Base-by-base conservation (phyloP, 108 stramenopile species). In the Fragilariopsis cylindrus region DNA sequence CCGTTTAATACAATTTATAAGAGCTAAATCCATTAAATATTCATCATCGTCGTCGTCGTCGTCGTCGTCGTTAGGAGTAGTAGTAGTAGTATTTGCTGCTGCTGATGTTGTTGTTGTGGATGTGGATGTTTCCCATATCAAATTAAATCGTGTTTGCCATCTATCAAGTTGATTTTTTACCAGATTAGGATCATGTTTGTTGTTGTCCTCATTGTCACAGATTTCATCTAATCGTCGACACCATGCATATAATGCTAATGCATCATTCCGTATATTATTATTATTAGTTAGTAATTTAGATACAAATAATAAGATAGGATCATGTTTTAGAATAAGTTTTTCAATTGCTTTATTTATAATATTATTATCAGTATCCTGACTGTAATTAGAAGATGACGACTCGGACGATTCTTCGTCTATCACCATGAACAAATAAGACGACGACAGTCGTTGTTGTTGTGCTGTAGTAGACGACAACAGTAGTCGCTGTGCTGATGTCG, bases 201-300 rank as follows among this genome's bases (percentile, higher is more conserved):
- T n/a, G 9, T 63, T 0, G 5, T 63, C 46, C 43, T 63, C 62
- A 5, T 21, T 41, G 47, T 70, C 47, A 53, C 64, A 30, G 19
- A 45, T 77, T 43, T 77, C 76, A 65, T 77, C 71, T 48, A 73
- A 44, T 66, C 76, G 15, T 11, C 76, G 71, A 30, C 76, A 77
- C 76, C 76, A 77, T 0, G 76, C 76, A 67, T 73, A 77, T 49
- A 73, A 42, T 19, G 72, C 72, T 2, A 73, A 72, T 6, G 76
- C 62, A 7, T 63, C 62, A n/a, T 44, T 15, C 7, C 43, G 43
- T n/a, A 45, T 63, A 13, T 63, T 43, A 30, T 30, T 30, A 30
- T 30, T 30, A 30, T 30, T 30, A 30, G 1, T 1, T 16, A 63
- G 62, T 13, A 63, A 40, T 43, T 40, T 21, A 0, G 58, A 71